These are phyloP conservation scores for Pyrenophora seminiperda DNA, from an alignment of 2,329 filamentous ascomycete species.

Conservation along the genomic window DNA sequence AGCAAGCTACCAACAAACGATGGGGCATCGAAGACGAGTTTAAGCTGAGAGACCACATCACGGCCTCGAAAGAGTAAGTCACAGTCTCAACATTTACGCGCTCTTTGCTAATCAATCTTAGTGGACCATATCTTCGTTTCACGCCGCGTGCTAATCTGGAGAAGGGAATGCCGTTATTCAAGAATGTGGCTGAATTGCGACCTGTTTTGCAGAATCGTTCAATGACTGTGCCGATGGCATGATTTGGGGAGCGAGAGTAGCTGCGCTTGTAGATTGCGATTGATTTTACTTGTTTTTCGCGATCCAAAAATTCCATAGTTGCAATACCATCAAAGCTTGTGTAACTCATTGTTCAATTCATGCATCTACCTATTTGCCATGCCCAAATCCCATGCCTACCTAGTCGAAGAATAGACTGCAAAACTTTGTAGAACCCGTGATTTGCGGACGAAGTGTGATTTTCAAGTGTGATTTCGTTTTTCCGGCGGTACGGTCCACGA, in stretches of 20 bases:
- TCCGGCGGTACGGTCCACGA: no score
- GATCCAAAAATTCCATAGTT: no score
- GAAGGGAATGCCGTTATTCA: not conserved
- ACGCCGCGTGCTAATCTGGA: not conserved
- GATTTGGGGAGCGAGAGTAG: not conserved
- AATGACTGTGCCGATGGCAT: not conserved
- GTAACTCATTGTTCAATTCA: no score
- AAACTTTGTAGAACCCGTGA: no score
- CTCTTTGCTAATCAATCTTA: not conserved
- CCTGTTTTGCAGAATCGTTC: not conserved
- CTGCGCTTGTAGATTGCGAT: not conserved
- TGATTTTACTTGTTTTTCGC: no score
- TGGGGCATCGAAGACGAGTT: slow-evolving; percentile 1
- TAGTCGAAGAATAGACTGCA: no score
- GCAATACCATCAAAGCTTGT: no score
- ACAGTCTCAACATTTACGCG: not conserved
- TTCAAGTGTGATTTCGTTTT: no score
- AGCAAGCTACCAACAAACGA: slow-evolving; percentile 1
- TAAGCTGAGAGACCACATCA: slow-evolving; percentile 1
- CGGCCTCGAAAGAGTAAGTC: not conserved
- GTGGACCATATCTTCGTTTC: slow-evolving; percentile 2
- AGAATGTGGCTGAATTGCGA: not conserved
- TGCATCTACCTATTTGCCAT: no score
- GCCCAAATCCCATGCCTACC: no score
- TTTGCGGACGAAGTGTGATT: no score